phyloP scores from a whole-genome alignment of 176 grass and related monocot species.

The Musa schizocarpa region DNA sequence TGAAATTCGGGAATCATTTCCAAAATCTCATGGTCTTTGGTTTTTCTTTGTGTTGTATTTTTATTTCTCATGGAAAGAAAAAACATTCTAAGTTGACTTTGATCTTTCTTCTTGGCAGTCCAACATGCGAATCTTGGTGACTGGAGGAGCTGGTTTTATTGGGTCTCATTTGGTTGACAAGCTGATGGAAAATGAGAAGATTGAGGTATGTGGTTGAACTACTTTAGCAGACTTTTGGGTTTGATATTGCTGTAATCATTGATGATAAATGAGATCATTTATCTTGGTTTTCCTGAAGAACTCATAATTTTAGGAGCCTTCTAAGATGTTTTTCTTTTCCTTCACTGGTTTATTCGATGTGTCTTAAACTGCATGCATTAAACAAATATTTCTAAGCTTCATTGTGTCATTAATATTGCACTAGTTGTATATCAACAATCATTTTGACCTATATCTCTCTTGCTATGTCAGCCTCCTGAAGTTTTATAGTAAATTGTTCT shows the following conservation, averaged over 20 bases:
- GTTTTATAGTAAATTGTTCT: background rate
- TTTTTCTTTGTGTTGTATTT: background rate
- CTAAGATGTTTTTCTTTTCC: no score
- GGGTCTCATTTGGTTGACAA: slow-evolving; percentile 90
- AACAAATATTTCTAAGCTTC: background rate
- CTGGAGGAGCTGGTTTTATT: slow-evolving; percentile 82
- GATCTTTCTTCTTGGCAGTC: slow-evolving; percentile 2
- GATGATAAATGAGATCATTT: no score
- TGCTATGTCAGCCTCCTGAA: no score
- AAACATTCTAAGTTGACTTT: background rate
- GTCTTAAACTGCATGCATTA: background rate
- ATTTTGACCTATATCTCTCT: no score
- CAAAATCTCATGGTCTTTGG: background rate
- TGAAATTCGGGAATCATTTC: background rate
- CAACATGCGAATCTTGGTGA: slow-evolving; percentile 64
- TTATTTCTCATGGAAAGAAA: background rate
- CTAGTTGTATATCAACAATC: background rate
- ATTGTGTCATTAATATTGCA: background rate
- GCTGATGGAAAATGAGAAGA: slow-evolving; percentile 68
- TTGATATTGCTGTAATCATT: no score
- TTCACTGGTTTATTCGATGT: no score
- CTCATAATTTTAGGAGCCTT: no score
- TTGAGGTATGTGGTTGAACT: slow-evolving; percentile 28
- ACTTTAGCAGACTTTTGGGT: background rate
- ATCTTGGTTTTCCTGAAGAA: no score